A percentile compares a stretch with the other conserved stretches of the same genome.
Conservation (phyloP, 495 filamentous ascomycete genomes). For the Aspergillus cristatus region DNA sequence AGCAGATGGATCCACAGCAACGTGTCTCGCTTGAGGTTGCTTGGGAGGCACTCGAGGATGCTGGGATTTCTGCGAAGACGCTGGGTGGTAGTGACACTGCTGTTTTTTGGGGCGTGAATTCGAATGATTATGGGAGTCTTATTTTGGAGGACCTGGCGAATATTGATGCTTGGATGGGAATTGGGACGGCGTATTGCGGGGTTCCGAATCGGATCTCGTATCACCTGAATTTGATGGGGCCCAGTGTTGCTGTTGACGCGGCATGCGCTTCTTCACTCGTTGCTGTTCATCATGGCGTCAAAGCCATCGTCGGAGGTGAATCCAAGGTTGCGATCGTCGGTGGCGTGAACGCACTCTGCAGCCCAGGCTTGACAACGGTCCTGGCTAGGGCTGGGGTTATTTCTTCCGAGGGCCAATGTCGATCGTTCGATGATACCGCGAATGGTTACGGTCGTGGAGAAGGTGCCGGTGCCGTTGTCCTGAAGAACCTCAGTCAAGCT, state of each 20-base stretch:
- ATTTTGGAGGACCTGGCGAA: conserved; percentile 24
- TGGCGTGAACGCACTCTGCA: conserved; percentile 15
- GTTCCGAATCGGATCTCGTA: conserved; percentile 27
- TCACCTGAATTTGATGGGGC: conserved; percentile 19
- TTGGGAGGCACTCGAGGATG: conserved; percentile 15
- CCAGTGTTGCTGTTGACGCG: conserved; percentile 21
- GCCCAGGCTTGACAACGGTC: conserved; percentile 13
- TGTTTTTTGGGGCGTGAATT: conserved; percentile 21
- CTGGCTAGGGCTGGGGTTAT: conserved; percentile 21
- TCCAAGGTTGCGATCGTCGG: conserved; percentile 16
- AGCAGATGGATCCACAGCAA: conserved; percentile 18
- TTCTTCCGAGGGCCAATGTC: conserved; percentile 20
- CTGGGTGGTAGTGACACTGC: conserved; percentile 18
- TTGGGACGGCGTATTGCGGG: conserved; percentile 18
- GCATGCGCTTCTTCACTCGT: conserved; percentile 24
- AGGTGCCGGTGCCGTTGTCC: conserved; percentile 20
- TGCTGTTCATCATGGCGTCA: conserved; percentile 7
- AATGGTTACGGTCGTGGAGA: conserved; percentile 26
- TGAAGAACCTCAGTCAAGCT: conserved; percentile 22
- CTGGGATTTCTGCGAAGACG: conserved; percentile 14
- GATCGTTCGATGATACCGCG: conserved; percentile 25
- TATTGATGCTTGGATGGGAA: conserved; percentile 25
- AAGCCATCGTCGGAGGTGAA: conserved; percentile 5
- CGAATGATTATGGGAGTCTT: conserved; percentile 27
- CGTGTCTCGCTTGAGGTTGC: conserved; percentile 8